Evolutionary conservation across 1,139 yeast species (phyloP).

Genomic region (Magnusiomyces clavatus): DNA sequence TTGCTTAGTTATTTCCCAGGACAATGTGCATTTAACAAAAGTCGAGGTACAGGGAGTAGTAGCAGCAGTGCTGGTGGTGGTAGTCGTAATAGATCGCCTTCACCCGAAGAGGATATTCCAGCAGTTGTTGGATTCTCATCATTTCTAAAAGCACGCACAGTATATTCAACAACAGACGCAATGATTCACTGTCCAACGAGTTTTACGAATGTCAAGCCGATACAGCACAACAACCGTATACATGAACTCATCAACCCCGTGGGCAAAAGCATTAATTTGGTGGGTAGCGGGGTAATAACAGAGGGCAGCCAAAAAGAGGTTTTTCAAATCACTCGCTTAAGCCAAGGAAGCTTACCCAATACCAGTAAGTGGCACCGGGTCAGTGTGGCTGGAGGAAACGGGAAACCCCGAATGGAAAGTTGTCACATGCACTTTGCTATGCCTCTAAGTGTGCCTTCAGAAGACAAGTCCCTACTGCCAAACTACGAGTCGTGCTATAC

Average conservation of each 20-base stretch:
- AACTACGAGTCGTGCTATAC: constrained; percentile 3
- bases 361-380: not conserved
- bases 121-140: too few species aligned
- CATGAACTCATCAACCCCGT: constrained; percentile 1
- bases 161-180: not conserved
- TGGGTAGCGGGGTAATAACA: too few species aligned
- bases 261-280: too few species aligned
- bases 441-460: not conserved
- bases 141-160: constrained; percentile 1
- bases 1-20: too few species aligned
- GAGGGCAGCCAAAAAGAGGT: not conserved
- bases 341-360: not conserved
- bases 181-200: not conserved
- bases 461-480: not conserved
- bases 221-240: not conserved
- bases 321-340: not conserved
- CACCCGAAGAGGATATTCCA: too few species aligned
- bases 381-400: not conserved
- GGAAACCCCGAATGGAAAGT: too few species aligned
- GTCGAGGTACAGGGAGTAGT: too few species aligned
- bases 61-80: too few species aligned
- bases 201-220: not conserved
- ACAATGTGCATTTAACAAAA: too few species aligned
- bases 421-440: not conserved
- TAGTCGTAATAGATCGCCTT: too few species aligned